A percentile compares a stretch with the other conserved stretches of the same genome.
Conservation (phyloP, 2,329 filamentous ascomycete species). For the Aciculosporium take region DNA sequence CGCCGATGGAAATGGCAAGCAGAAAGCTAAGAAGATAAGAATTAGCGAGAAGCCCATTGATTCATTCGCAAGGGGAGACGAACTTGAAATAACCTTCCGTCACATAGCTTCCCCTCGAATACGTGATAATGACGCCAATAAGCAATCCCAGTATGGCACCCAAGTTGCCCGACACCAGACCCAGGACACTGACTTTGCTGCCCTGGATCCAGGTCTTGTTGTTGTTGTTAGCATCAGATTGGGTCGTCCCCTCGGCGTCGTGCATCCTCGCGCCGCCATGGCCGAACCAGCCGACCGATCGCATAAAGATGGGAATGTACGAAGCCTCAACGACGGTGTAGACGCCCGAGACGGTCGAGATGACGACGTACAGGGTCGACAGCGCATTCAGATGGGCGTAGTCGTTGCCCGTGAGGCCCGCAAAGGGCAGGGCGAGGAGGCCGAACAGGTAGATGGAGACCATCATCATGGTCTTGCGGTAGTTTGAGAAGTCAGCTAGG, state of each 20-base stretch:
- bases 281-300: constrained; percentile 8
- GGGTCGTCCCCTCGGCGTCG: not conserved
- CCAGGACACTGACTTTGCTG: constrained; percentile 9
- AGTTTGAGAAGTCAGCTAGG: constrained; percentile 10
- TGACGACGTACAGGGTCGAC: constrained; percentile 7
- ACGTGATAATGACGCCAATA: constrained; percentile 11
- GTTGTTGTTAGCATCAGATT: no score
- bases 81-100: constrained; percentile 10
- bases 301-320: constrained; percentile 11
- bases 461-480: constrained; percentile 12
- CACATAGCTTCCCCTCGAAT: constrained; percentile 8
- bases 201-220: constrained; percentile 8
- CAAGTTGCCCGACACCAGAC: constrained; percentile 8
- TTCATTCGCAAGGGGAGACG: no score
- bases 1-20: constrained; percentile 9
- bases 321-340: constrained; percentile 10
- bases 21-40: constrained; percentile 5
- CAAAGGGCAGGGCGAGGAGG: constrained; percentile 9
- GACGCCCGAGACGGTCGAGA: constrained; percentile 8
- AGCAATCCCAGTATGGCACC: constrained; percentile 10
- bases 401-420: constrained; percentile 7
- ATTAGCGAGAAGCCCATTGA: not conserved
- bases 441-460: constrained; percentile 11
- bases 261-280: constrained; percentile 2
- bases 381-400: constrained; percentile 9